Base-by-base conservation (phyloP, 176 grass and related monocot species). In the Saccharum officinarum region DNA sequence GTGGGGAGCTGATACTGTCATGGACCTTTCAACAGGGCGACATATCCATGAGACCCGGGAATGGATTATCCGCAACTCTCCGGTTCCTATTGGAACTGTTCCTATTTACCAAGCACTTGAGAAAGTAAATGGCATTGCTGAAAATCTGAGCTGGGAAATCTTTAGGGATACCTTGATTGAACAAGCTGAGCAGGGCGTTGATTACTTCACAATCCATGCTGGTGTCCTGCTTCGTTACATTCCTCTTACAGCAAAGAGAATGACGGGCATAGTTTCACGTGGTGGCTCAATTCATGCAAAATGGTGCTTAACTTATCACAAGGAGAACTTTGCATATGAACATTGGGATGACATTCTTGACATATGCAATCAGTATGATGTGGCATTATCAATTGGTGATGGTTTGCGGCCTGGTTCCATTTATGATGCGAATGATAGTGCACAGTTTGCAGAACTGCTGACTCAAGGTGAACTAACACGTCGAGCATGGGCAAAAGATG, bases 281-380 rank as follows among this genome's bases (percentile, higher is more conserved):
- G 96, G 96, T 44, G 96, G 96, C 68, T 98, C 96, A 13, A 98
- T 98, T 65, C 96, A 98, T 88, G 96, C 96, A 84, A 98, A 98
- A 85, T 98, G 96, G 96, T 98, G 96, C 78, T 80, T 98, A 73
- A 88, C 89, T 16, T 95, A 95, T 90, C 96, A 98, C 81, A 94
- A 94, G 79, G 96, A 98, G 86, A 98, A 98, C 76, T 98, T 98
- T 94, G 96, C 96, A 75, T 98, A 98, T 76, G 96, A 95, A 59
- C 93, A 98, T 38, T 98, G 96, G 96, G 96, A 95, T 92, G 96
- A 95, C 36, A 98, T 98, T 89, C 90, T 98, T 74, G 93, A 95
- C 71, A 98, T 98, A 71, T 98, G 96, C 87, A 95, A 95, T 80
- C 93, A 98, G 60, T 98, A 98, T 88, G 96, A 98, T 83, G 85